A percentile compares a stretch with the other conserved stretches of the same genome.
Conservation (phyloP, 192 early-diverging fungal genomes). For the Coemansia asiatica region DNA sequence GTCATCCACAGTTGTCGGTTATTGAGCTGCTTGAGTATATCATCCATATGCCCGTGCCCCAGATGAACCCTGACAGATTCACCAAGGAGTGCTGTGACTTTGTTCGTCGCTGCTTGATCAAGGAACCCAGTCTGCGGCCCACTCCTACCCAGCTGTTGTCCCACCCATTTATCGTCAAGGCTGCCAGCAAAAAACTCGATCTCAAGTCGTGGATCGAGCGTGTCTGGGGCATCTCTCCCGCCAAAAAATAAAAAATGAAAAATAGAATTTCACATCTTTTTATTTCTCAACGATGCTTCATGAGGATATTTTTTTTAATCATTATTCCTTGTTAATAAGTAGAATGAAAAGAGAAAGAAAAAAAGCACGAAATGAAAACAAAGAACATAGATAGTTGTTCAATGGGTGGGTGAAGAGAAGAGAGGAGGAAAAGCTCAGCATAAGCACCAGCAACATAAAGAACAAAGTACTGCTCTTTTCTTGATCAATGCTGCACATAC, state of each 20-base stretch:
- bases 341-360: too few species aligned
- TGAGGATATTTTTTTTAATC: too few species aligned
- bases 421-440: too few species aligned
- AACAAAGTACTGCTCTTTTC: too few species aligned
- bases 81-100: slow-evolving; percentile 52
- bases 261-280: too few species aligned
- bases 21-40: slow-evolving; percentile 96
- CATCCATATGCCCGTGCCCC: slow-evolving; percentile 82
- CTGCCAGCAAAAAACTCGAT: slow-evolving; percentile 61
- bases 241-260: slow-evolving; percentile 1
- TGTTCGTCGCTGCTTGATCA: slow-evolving; percentile 62
- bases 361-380: too few species aligned
- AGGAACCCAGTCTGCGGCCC: slow-evolving; percentile 69
- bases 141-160: slow-evolving; percentile 65
- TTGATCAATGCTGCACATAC: background rate
- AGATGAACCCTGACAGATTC: slow-evolving; percentile 60
- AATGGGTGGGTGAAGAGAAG: too few species aligned
- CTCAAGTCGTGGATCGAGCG: slow-evolving; percentile 70
- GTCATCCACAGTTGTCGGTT: slow-evolving; percentile 70
- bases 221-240: slow-evolving; percentile 60
- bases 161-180: slow-evolving; percentile 69
- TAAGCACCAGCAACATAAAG: too few species aligned
- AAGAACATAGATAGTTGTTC: too few species aligned
- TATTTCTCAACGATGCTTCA: too few species aligned
- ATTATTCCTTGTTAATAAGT: too few species aligned